Evolutionary conservation across 2,329 filamentous ascomycete species (phyloP).

Genomic region (Coniochaeta ligniaria): DNA sequence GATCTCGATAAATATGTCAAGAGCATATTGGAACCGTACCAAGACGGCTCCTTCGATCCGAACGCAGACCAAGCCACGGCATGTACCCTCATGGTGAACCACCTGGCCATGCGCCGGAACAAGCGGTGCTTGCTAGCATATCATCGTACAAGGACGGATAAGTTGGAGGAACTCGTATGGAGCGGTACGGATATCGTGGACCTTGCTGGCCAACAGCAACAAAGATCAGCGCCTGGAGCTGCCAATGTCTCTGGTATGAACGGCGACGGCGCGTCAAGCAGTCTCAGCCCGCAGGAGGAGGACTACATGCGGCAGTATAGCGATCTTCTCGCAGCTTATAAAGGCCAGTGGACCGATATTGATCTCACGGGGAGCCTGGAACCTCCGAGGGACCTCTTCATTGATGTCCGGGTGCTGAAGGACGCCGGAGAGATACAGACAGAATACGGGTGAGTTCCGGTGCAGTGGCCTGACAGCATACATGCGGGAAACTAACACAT

Average conservation of each 20-base stretch:
- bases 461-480: not conserved
- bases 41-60: slow-evolving; percentile 75
- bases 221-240: slow-evolving; percentile 23
- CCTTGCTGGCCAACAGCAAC: slow-evolving; percentile 47
- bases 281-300: slow-evolving; percentile 89
- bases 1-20: slow-evolving; percentile 84
- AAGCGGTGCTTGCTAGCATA: slow-evolving; percentile 94
- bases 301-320: slow-evolving; percentile 91
- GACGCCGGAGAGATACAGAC: slow-evolving; percentile 98
- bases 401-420: slow-evolving; percentile 91
- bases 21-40: slow-evolving; percentile 70
- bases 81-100: slow-evolving; percentile 84
- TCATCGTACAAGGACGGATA: slow-evolving; percentile 82
- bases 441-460: slow-evolving; percentile 77
- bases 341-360: slow-evolving; percentile 97
- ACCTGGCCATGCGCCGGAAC: slow-evolving; percentile 90
- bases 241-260: slow-evolving; percentile 20
- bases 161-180: slow-evolving; percentile 92
- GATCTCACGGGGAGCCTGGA: slow-evolving; percentile 91
- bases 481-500: slow-evolving; percentile 13
- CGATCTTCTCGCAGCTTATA: slow-evolving; percentile 90
- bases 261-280: slow-evolving; percentile 55
- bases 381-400: slow-evolving; percentile 91
- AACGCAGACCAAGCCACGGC: slow-evolving; percentile 75
- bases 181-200: slow-evolving; percentile 78